Evolutionary conservation across 257 asterid genomes (phyloP).

Genomic region (Fraxinus cuspidata): DNA sequence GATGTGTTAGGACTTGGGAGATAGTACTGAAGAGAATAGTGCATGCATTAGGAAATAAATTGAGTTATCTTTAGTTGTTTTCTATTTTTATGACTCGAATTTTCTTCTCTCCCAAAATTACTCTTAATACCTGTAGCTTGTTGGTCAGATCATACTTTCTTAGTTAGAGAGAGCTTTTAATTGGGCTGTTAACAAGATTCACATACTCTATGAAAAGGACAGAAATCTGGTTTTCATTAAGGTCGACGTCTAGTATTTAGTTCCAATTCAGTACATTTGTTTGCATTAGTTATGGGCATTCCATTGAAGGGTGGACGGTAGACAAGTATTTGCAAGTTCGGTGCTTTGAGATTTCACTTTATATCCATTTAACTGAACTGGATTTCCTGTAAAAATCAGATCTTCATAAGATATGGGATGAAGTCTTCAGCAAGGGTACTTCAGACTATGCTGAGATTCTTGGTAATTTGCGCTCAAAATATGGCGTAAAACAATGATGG

Average conservation of each 20-base stretch:
- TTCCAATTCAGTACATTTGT: neutral
- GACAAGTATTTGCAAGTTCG: neutral
- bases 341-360: neutral
- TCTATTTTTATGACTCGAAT: too few relatives aligned
- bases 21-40: too few relatives aligned
- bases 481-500: constrained; percentile 43
- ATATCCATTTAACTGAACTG: constrained; percentile 6
- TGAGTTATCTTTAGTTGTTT: too few relatives aligned
- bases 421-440: constrained; percentile 58
- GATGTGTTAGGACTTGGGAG: too few relatives aligned
- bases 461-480: constrained; percentile 42
- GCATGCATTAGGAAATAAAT: too few relatives aligned
- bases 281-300: neutral
- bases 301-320: neutral
- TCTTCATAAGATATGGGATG: constrained; percentile 65
- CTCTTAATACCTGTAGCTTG: neutral
- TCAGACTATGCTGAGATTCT: constrained; percentile 45
- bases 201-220: neutral
- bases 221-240: neutral
- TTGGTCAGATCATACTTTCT: neutral
- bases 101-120: neutral
- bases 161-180: neutral
- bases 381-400: constrained; percentile 47
- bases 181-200: neutral
- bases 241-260: neutral